Percentiles rank a stretch among this genome's conserved stretches.
Evolutionary conservation across 345 rosid species (phyloP).

Genomic region (Eucalyptus globulus): DNA sequence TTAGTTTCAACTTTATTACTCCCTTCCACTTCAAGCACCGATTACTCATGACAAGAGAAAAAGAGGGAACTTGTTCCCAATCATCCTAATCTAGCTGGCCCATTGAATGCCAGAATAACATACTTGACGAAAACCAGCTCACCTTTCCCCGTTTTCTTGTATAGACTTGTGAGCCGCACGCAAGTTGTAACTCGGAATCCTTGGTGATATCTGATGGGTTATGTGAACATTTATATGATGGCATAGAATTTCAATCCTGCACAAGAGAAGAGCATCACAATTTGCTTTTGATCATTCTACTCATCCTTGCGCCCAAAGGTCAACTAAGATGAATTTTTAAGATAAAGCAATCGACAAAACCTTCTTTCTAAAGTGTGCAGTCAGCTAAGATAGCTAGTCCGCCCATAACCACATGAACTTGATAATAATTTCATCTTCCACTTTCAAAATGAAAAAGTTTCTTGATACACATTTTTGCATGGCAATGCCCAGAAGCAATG

Average conservation of each 20-base stretch:
- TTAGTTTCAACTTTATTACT: background rate
- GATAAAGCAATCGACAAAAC: background rate
- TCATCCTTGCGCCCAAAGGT: background rate
- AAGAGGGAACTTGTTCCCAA: background rate
- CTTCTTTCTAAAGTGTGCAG: background rate
- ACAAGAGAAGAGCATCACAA: background rate
- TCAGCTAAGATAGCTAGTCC: background rate
- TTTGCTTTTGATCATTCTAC: background rate
- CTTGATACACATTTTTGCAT: background rate
- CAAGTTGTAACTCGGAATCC: slow-evolving; percentile 86
- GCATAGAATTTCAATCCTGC: slow-evolving; percentile 91
- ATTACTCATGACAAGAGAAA: background rate
- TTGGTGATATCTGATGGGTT: slow-evolving; percentile 67
- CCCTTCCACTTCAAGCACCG: background rate
- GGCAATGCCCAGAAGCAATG: background rate
- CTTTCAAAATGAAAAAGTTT: background rate
- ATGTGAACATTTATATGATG: slow-evolving; percentile 83
- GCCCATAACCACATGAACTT: background rate
- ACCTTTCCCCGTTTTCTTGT: slow-evolving; percentile 94
- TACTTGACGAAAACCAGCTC: background rate
- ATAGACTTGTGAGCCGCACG: slow-evolving; percentile 63
- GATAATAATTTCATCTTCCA: background rate
- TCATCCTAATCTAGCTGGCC: background rate
- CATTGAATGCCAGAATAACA: background rate
- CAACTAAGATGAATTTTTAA: background rate